Percentiles rank a stretch among this genome's conserved stretches.
Evolutionary conservation across 2,329 filamentous ascomycete genomes (phyloP).

Genomic region (Ampelomyces quisqualis): DNA sequence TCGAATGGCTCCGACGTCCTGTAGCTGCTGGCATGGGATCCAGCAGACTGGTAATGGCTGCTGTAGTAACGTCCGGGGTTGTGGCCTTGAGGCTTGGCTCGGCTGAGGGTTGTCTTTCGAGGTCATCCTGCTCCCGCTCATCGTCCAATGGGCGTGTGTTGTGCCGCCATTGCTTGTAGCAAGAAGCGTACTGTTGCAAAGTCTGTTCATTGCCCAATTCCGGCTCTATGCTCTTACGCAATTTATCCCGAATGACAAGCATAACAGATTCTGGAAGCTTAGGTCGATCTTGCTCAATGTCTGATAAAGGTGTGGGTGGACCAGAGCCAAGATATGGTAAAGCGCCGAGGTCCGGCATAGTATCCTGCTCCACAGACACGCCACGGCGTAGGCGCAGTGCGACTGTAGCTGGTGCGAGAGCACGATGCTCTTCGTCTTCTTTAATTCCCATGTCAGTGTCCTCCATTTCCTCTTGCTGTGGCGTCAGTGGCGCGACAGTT

Average conservation of each 20-base stretch:
- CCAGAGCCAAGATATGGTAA: slow-evolving; percentile 51
- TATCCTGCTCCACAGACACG: slow-evolving; percentile 36
- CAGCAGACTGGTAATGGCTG: slow-evolving; percentile 29
- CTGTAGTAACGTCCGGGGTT: slow-evolving; percentile 51
- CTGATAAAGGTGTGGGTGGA: slow-evolving; percentile 47
- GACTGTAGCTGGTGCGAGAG: slow-evolving; percentile 36
- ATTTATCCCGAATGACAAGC: slow-evolving; percentile 38
- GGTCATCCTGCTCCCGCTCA: slow-evolving; percentile 43
- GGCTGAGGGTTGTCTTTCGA: slow-evolving; percentile 39
- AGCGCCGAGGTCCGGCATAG: slow-evolving; percentile 44
- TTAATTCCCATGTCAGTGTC: slow-evolving; percentile 33
- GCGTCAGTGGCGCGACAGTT: slow-evolving; percentile 35
- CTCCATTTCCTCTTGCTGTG: slow-evolving; percentile 39
- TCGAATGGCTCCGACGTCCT: slow-evolving; percentile 35
- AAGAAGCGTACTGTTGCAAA: slow-evolving; percentile 39
- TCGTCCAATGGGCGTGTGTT: slow-evolving; percentile 46
- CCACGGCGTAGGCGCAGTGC: slow-evolving; percentile 35
- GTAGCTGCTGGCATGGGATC: slow-evolving; percentile 30
- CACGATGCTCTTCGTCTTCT: slow-evolving; percentile 25
- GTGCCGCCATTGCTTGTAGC: slow-evolving; percentile 47
- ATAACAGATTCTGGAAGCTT: slow-evolving; percentile 39
- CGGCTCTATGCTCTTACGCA: slow-evolving; percentile 39
- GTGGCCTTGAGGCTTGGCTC: slow-evolving; percentile 39
- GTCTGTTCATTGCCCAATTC: slow-evolving; percentile 31
- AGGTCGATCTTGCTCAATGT: slow-evolving; percentile 45